A percentile compares a stretch with the other conserved stretches of the same genome.
These are phyloP conservation scores for Xerocomellus intermedius DNA, from an alignment of 768 basidiomycete species.

Conservation along the genomic window DNA sequence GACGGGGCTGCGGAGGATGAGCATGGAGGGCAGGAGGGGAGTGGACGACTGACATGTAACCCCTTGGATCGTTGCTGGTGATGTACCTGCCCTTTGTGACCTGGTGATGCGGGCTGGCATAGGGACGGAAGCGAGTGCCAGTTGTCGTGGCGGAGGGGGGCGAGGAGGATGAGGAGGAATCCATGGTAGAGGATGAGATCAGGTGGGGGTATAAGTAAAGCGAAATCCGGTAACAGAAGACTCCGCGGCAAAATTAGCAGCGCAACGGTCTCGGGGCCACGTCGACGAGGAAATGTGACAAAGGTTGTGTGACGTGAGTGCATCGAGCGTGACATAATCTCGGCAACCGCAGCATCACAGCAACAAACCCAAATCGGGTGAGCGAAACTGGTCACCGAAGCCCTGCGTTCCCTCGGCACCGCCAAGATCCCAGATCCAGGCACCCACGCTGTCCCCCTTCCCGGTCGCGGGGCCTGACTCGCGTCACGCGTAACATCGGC, in stretches of 20 bases:
- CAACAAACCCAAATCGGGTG: slow-evolving; percentile 38
- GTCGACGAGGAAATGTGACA: slow-evolving; percentile 36
- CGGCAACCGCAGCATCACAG: slow-evolving; percentile 34
- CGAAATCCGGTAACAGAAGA: slow-evolving; percentile 23
- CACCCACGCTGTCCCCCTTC: slow-evolving; percentile 22
- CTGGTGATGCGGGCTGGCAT: slow-evolving; percentile 72
- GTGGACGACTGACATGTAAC: slow-evolving; percentile 68
- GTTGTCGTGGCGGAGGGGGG: slow-evolving; percentile 22
- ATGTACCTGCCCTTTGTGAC: slow-evolving; percentile 87
- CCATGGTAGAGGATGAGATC: slow-evolving; percentile 33
- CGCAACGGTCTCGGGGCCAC: slow-evolving; percentile 33
- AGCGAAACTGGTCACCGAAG: slow-evolving; percentile 31
- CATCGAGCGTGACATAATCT: slow-evolving; percentile 32
- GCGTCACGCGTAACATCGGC: slow-evolving; percentile 13
- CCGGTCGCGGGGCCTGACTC: slow-evolving; percentile 4
- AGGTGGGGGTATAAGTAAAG: slow-evolving; percentile 22
- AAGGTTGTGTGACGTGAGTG: slow-evolving; percentile 19
- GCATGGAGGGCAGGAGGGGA: neutral
- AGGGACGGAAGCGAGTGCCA: slow-evolving; percentile 57
- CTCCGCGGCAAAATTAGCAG: slow-evolving; percentile 34
- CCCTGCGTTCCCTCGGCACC: slow-evolving; percentile 39
- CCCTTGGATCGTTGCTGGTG: slow-evolving; percentile 84
- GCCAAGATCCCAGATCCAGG: slow-evolving; percentile 44
- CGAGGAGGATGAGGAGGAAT: slow-evolving; percentile 40
- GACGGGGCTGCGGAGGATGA: slow-evolving; percentile 55